phyloP scores from a whole-genome alignment of 1,139 yeast genomes.

The Suhomyces maxii region DNA sequence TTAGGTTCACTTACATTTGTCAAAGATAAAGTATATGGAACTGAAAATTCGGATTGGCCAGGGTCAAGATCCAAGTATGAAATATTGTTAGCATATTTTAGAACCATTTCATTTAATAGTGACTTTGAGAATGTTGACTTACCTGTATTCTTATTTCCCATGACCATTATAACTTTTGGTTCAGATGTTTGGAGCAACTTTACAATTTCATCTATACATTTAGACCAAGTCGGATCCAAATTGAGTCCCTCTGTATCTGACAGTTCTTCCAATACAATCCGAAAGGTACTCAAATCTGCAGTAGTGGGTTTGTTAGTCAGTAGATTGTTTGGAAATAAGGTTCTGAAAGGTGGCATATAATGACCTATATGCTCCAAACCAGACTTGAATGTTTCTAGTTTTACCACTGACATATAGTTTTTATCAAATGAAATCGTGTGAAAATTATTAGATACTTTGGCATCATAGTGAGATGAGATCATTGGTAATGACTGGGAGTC shows the following conservation, averaged over 20 bases:
- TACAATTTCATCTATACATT: slow-evolving; percentile 11
- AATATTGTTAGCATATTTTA: slow-evolving; percentile 17
- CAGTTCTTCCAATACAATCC: slow-evolving; percentile 32
- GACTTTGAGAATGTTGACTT: slow-evolving; percentile 71
- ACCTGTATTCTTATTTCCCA: slow-evolving; percentile 71
- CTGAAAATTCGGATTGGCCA: slow-evolving; percentile 81
- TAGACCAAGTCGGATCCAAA: slow-evolving; percentile 24
- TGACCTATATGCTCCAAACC: slow-evolving; percentile 51
- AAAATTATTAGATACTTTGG: slow-evolving; percentile 14
- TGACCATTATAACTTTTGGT: slow-evolving; percentile 29
- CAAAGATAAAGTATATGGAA: slow-evolving; percentile 69
- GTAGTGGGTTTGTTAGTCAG: not conserved
- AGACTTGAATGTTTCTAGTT: slow-evolving; percentile 33
- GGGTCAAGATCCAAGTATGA: slow-evolving; percentile 81
- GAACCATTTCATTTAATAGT: slow-evolving; percentile 47
- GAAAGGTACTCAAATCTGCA: slow-evolving; percentile 26
- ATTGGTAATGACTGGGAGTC: slow-evolving; percentile 55
- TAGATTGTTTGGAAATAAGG: slow-evolving; percentile 19
- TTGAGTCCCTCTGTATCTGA: slow-evolving; percentile 26
- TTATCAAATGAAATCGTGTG: slow-evolving; percentile 19
- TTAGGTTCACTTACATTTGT: slow-evolving; percentile 22
- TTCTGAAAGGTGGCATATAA: slow-evolving; percentile 52
- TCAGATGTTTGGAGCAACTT: not conserved
- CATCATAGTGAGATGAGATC: slow-evolving; percentile 31
- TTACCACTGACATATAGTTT: slow-evolving; percentile 46